These are phyloP conservation scores for Nakazawaea ernobii DNA, from an alignment of 805 yeast genomes.

Conservation along the genomic window DNA sequence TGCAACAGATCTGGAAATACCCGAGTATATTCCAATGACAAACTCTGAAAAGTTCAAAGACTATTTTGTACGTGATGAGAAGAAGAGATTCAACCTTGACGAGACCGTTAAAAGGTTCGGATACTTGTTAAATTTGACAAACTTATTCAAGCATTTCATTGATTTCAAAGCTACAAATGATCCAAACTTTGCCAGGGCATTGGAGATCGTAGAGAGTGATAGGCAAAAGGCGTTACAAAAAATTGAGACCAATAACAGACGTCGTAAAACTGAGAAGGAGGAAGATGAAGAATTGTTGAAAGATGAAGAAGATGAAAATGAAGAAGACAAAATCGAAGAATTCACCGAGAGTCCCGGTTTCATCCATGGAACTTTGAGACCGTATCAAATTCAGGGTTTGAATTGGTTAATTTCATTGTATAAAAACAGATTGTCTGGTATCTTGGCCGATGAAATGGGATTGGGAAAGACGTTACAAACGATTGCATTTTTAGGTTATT, in stretches of 20 bases:
- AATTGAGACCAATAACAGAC: conserved; percentile 14
- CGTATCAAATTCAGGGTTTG: conserved; percentile 79
- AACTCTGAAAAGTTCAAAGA: conserved; percentile 15
- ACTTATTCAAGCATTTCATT: conserved; percentile 63
- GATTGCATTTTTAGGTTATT: conserved; percentile 71
- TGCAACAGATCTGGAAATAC: neutral
- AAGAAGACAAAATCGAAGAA: conserved; percentile 30
- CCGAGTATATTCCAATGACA: conserved; percentile 3
- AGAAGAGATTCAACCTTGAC: conserved; percentile 39
- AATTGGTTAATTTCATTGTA: conserved; percentile 90
- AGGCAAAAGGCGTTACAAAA: conserved; percentile 12
- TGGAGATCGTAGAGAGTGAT: conserved; percentile 34
- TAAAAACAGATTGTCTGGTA: conserved; percentile 87
- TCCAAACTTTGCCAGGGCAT: conserved; percentile 46
- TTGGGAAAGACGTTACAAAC: conserved; percentile 95
- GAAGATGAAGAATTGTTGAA: conserved; percentile 73
- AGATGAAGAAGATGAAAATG: conserved; percentile 38
- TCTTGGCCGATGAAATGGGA: conserved; percentile 98
- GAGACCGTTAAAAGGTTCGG: conserved; percentile 64
- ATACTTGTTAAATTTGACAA: conserved; percentile 60
- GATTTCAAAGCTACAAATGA: conserved; percentile 60
- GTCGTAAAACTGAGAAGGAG: conserved; percentile 70
- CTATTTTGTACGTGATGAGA: conserved; percentile 29
- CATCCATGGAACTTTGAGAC: conserved; percentile 57
- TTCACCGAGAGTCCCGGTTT: conserved; percentile 47